Evolutionary conservation across 2,329 filamentous ascomycete genomes (phyloP).

Genomic region (Cladosporium austrohemisphaericum): DNA sequence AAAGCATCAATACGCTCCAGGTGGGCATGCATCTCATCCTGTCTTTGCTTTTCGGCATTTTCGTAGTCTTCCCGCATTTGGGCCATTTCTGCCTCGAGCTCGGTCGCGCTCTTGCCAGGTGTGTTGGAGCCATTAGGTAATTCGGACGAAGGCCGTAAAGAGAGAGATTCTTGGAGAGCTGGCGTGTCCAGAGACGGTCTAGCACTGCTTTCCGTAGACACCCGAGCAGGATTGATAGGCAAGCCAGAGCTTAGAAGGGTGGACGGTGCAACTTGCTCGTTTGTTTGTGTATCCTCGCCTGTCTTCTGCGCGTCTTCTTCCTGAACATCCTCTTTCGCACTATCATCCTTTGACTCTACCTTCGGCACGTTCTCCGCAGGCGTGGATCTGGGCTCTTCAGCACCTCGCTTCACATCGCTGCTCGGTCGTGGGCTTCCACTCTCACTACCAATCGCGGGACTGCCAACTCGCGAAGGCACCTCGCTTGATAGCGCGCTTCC

Average conservation of each 20-base stretch:
- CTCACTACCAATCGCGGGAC: conserved; percentile 37
- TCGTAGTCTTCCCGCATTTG: conserved; percentile 50
- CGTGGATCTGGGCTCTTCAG: conserved; percentile 15
- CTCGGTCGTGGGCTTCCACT: conserved; percentile 44
- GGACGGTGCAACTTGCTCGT: not conserved
- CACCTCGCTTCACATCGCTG: conserved; percentile 38
- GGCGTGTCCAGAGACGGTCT: conserved; percentile 24
- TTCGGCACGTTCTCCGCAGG: conserved; percentile 22
- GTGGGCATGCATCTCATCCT: conserved; percentile 79
- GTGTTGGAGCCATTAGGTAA: conserved; percentile 4
- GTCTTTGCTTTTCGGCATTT: conserved; percentile 56
- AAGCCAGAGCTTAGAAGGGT: conserved; percentile 30
- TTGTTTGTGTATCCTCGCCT: not conserved
- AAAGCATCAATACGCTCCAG: conserved; percentile 88
- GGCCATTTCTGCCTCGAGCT: conserved; percentile 45
- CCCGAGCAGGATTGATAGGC: conserved; percentile 34
- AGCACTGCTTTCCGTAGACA: conserved; percentile 28
- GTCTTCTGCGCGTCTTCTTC: conserved; percentile 3
- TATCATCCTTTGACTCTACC: conserved; percentile 9
- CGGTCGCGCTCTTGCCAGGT: conserved; percentile 23
- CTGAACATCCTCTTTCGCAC: not conserved
- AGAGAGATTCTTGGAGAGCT: conserved; percentile 19
- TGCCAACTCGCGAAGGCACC: conserved; percentile 51
- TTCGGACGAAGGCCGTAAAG: conserved; percentile 30
- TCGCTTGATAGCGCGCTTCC: conserved; percentile 40